Evolutionary conservation across 768 basidiomycete species (phyloP), one percentile per base, ranked within the genome.

Genomic region (Amanita muscaria): DNA sequence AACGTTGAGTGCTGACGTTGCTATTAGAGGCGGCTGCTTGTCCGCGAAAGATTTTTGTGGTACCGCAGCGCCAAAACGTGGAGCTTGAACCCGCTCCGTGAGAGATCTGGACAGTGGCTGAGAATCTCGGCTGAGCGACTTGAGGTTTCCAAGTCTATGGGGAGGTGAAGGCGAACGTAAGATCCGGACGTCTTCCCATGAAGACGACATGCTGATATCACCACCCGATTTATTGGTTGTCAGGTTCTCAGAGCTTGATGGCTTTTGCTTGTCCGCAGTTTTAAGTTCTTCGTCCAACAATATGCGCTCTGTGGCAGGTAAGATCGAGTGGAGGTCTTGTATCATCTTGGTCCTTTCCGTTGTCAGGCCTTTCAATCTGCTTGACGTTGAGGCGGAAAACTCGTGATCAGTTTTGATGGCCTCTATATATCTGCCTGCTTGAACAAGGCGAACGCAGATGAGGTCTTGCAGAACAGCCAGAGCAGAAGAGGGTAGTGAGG

Each of bases 361-460:
- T 2, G 72, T 64, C 21, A 69, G 60, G 36, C 61, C 60, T 39
- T 63, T 53, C 33, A 63, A 57, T 43, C 70, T 60, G 33, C 64
- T 54, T n/a, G 66, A 48, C 5, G 70, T 66, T n/a, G 64, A 56
- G 8, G 68, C 60, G 31, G 69, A 59, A 51, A 86, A 80, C 52
- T 74, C 68, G 40, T 76, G 74, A 58, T 90, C 86, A 33, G 86
- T 68, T 62, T 80, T 82, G 56, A 89, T 75, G 7, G 86, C 88
- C n/a, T 79, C 77, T 0, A 72, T 62, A 53, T 81, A 79, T 47
- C 76, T 73, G 3, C 86, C 88, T 2, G 68, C 72, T 55, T 87
- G 81, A 25, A 90, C 74, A 7, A 89, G 73, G 8, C 88, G 80
- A 12, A 83, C 76, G 49, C 82, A 86, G 22, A 86, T 69, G n/a